phyloP scores from a whole-genome alignment of 352 stramenopile genomes.

The Globisporangium viniferum region DNA sequence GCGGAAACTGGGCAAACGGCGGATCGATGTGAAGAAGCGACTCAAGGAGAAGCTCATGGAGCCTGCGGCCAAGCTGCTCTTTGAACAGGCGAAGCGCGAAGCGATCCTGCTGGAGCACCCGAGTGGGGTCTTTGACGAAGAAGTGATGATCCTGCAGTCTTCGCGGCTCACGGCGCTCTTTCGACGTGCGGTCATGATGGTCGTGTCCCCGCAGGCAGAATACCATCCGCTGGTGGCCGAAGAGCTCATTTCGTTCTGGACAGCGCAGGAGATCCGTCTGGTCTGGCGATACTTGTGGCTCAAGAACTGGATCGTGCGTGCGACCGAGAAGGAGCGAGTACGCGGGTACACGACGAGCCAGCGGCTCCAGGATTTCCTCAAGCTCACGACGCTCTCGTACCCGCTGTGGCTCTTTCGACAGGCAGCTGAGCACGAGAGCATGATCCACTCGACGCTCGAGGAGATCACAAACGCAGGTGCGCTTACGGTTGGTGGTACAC shows the following conservation, averaged over 20 bases:
- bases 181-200: slow-evolving; percentile 77
- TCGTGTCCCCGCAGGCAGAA: slow-evolving; percentile 61
- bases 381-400: slow-evolving; percentile 66
- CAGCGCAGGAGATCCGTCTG: slow-evolving; percentile 59
- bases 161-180: slow-evolving; percentile 70
- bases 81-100: slow-evolving; percentile 62
- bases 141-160: slow-evolving; percentile 51
- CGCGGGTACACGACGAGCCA: slow-evolving; percentile 65
- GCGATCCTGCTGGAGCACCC: slow-evolving; percentile 39
- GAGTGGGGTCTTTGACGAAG: slow-evolving; percentile 59
- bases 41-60: slow-evolving; percentile 68
- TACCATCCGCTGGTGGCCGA: slow-evolving; percentile 81
- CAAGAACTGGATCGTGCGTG: slow-evolving; percentile 82
- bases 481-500: background rate
- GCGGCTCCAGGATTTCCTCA: slow-evolving; percentile 64
- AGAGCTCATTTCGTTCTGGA: slow-evolving; percentile 82
- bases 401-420: slow-evolving; percentile 69
- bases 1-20: slow-evolving; percentile 56
- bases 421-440: slow-evolving; percentile 67
- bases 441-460: slow-evolving; percentile 62
- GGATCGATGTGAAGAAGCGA: slow-evolving; percentile 79
- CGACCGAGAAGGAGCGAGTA: slow-evolving; percentile 64
- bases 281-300: slow-evolving; percentile 86
- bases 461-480: slow-evolving; percentile 28
- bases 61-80: slow-evolving; percentile 45